phyloP scores from a whole-genome alignment of 352 stramenopile genomes.

The Phytopythium sindhum region DNA sequence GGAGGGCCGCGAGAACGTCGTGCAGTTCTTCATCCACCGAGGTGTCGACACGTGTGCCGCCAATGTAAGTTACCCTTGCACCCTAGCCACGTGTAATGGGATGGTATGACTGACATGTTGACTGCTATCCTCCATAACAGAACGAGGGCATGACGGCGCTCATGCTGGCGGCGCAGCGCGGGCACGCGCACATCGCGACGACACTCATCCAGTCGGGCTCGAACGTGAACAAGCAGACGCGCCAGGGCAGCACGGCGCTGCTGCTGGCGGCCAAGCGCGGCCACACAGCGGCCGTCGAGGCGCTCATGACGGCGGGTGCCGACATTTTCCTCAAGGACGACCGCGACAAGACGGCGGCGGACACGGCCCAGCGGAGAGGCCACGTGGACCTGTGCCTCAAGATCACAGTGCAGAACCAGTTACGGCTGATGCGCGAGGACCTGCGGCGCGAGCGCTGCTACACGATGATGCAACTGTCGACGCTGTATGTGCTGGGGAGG shows the following conservation, averaged over 20 bases:
- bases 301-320: conserved; percentile 70
- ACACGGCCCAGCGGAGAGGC: conserved; percentile 75
- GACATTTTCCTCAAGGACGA: conserved; percentile 89
- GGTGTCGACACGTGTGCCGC: conserved; percentile 64
- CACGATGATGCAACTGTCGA: conserved; percentile 68
- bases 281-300: conserved; percentile 73
- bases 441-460: conserved; percentile 68
- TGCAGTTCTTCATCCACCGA: conserved; percentile 72
- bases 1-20: conserved; percentile 76
- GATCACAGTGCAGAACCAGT: conserved; percentile 84
- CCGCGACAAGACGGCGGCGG: conserved; percentile 79
- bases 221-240: conserved; percentile 86
- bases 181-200: conserved; percentile 76
- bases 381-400: conserved; percentile 84
- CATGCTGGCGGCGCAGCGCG: conserved; percentile 82
- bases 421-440: conserved; percentile 74
- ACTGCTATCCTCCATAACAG: conserved; percentile 10
- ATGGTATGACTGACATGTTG: conserved; percentile 4
- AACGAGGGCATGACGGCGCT: conserved; percentile 88
- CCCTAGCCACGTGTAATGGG: background rate
- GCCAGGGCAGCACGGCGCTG: conserved; percentile 83
- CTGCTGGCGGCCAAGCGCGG: conserved; percentile 79
- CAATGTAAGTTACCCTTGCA: conserved; percentile 35
- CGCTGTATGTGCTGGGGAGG: conserved; percentile 58
- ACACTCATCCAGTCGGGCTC: conserved; percentile 79